Evolutionary conservation across 192 early-diverging fungal species (phyloP).

Genomic region (Glomus cerebriforme): DNA sequence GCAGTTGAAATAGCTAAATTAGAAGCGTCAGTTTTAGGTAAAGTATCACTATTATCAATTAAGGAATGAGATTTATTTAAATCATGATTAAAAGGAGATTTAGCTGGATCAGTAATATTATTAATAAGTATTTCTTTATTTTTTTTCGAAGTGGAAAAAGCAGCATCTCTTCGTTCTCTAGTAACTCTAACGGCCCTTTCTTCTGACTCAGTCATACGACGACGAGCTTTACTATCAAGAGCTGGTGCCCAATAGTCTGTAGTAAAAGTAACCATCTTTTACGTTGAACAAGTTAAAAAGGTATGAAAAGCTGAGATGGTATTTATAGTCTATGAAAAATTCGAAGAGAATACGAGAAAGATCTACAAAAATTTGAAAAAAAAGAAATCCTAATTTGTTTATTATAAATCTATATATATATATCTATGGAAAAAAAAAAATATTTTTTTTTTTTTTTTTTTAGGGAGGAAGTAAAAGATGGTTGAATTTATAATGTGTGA

Average conservation of each 20-base stretch:
- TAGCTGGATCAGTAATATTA: neutral
- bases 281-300: neutral
- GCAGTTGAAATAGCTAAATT: neutral
- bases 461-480: no score
- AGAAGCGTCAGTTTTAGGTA: neutral
- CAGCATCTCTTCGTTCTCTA: slow-evolving; percentile 1
- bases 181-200: neutral
- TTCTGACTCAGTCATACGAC: slow-evolving; percentile 30
- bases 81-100: neutral
- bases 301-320: no score
- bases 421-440: no score
- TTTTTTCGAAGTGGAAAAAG: slow-evolving; percentile 4
- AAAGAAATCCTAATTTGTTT: no score
- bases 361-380: no score
- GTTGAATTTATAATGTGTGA: no score
- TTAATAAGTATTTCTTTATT: neutral
- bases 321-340: no score
- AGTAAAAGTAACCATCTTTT: slow-evolving; percentile 48
- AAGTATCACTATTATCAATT: neutral
- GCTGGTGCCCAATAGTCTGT: slow-evolving; percentile 52
- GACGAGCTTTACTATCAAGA: slow-evolving; percentile 47
- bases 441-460: no score
- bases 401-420: no score
- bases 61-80: neutral
- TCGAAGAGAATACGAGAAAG: no score